A percentile compares a stretch with the other conserved stretches of the same genome.
These are phyloP conservation scores for Colletotrichum lindemuthianum DNA, from an alignment of 2,329 filamentous ascomycete genomes.

Conservation along the genomic window DNA sequence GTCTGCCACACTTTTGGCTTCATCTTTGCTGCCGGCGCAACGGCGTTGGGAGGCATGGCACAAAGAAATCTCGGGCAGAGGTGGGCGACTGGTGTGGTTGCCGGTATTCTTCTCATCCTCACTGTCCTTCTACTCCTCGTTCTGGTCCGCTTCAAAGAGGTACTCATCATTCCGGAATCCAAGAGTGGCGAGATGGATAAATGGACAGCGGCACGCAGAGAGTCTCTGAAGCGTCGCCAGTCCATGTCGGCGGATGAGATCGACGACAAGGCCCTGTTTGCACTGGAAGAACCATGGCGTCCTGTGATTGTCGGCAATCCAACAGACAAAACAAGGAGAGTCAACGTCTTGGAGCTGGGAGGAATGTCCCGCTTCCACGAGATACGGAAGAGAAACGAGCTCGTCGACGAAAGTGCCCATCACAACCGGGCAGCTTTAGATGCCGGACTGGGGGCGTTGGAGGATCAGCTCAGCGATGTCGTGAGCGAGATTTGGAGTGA, in stretches of 20 bases:
- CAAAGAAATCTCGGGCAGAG: slow-evolving; percentile 74
- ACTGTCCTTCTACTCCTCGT: slow-evolving; percentile 71
- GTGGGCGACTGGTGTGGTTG: slow-evolving; percentile 73
- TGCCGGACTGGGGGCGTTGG: slow-evolving; percentile 49
- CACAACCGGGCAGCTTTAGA: slow-evolving; percentile 49
- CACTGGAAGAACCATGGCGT: slow-evolving; percentile 70
- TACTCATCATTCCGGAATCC: slow-evolving; percentile 75
- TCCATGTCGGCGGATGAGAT: slow-evolving; percentile 45
- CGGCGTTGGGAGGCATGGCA: slow-evolving; percentile 73
- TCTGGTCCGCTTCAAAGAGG: slow-evolving; percentile 71
- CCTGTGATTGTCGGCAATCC: slow-evolving; percentile 78
- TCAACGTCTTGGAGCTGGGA: slow-evolving; percentile 78
- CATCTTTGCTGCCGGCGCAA: slow-evolving; percentile 74
- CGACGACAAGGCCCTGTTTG: slow-evolving; percentile 45
- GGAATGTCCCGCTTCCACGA: slow-evolving; percentile 76
- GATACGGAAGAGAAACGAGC: slow-evolving; percentile 69
- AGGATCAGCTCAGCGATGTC: slow-evolving; percentile 49
- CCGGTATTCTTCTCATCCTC: slow-evolving; percentile 71
- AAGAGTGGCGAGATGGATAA: slow-evolving; percentile 64
- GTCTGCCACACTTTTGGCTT: slow-evolving; percentile 77
- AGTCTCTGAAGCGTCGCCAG: slow-evolving; percentile 57
- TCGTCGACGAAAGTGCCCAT: slow-evolving; percentile 59
- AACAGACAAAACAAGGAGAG: slow-evolving; percentile 72
- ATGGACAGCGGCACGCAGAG: slow-evolving; percentile 59
- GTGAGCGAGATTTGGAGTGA: slow-evolving; percentile 47